Conservation (phyloP, 2,329 filamentous ascomycete genomes). For the Fusarium musae region DNA sequence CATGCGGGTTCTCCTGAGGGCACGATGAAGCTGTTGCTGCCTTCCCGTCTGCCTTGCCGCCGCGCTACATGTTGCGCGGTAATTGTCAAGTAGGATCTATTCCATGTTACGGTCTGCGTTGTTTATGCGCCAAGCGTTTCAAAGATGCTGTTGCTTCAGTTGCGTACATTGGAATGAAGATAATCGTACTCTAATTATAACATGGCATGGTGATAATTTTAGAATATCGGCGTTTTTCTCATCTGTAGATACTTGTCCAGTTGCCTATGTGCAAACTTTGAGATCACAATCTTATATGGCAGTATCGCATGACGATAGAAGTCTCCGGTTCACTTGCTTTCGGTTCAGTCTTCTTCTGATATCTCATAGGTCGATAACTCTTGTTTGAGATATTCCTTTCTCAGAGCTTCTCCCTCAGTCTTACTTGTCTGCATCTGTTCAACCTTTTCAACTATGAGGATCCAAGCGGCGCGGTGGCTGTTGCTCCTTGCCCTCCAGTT, state of each 20-base stretch:
- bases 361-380: fast-evolving
- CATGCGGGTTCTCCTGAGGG: fast-evolving
- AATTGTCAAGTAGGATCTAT: neutral
- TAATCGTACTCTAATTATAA: neutral
- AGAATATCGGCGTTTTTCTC: neutral
- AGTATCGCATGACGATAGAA: neutral
- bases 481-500: fast-evolving
- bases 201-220: neutral
- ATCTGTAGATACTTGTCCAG: neutral
- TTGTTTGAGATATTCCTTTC: neutral
- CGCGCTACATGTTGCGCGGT: fast-evolving
- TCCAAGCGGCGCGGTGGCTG: fast-evolving
- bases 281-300: neutral
- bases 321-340: fast-evolving
- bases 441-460: neutral
- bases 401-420: fast-evolving
- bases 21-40: fast-evolving
- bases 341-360: fast-evolving
- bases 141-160: neutral
- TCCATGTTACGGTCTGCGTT: neutral
- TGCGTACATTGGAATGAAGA: fast-evolving
- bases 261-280: neutral
- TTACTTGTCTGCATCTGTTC: neutral
- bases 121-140: neutral
- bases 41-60: neutral